These are phyloP conservation scores for Crithidia acanthocephali DNA, from an alignment of 208 protist genomes.

Conservation along the genomic window DNA sequence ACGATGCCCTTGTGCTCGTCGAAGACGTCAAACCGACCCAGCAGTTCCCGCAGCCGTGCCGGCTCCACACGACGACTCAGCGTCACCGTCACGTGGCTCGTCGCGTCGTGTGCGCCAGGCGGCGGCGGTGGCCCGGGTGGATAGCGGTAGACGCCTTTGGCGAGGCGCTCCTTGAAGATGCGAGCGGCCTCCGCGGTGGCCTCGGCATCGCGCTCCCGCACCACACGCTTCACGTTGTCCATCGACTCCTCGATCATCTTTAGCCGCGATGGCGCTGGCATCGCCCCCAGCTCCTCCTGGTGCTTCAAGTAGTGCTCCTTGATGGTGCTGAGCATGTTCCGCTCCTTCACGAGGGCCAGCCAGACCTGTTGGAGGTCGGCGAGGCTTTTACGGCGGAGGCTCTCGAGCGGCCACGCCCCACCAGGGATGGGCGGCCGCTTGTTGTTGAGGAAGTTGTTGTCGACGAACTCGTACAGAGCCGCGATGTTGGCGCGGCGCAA, in stretches of 20 bases:
- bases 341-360: slow-evolving; percentile 91
- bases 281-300: slow-evolving; percentile 90
- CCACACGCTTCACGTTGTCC: slow-evolving; percentile 77
- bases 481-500: slow-evolving; percentile 44
- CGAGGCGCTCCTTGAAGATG: slow-evolving; percentile 79
- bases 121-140: slow-evolving; percentile 85
- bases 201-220: slow-evolving; percentile 83
- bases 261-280: slow-evolving; percentile 87
- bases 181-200: slow-evolving; percentile 64
- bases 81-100: slow-evolving; percentile 69
- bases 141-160: slow-evolving; percentile 78
- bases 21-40: slow-evolving; percentile 85
- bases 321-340: slow-evolving; percentile 89
- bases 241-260: slow-evolving; percentile 88
- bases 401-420: slow-evolving; percentile 84
- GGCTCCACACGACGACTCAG: slow-evolving; percentile 65
- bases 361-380: slow-evolving; percentile 94
- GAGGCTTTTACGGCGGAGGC: slow-evolving; percentile 87
- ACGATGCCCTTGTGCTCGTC: slow-evolving; percentile 88
- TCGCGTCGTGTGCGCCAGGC: slow-evolving; percentile 60
- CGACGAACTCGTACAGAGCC: slow-evolving; percentile 92
- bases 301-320: slow-evolving; percentile 90
- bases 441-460: slow-evolving; percentile 90
- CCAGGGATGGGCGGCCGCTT: slow-evolving; percentile 87
- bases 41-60: slow-evolving; percentile 73